A percentile compares a stretch with the other conserved stretches of the same genome.
phyloP scores from a whole-genome alignment of 2,329 filamentous ascomycete species.

The Rutstroemia sp. region DNA sequence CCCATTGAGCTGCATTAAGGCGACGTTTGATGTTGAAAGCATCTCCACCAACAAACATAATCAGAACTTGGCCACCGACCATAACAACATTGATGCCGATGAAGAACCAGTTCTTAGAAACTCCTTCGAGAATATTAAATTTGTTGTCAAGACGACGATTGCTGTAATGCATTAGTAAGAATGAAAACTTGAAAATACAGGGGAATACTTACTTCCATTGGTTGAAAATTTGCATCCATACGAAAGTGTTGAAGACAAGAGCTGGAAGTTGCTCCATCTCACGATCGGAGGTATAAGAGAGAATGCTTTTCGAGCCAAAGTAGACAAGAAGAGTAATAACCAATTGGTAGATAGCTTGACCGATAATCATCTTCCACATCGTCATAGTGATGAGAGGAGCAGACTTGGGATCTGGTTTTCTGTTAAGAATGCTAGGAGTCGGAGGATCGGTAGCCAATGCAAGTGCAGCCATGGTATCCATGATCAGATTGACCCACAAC shows the following conservation, averaged over 20 bases:
- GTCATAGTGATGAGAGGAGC: conserved; percentile 74
- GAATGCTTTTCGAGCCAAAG: conserved; percentile 59
- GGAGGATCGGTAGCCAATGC: conserved; percentile 70
- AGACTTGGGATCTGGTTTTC: conserved; percentile 68
- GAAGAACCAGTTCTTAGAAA: conserved; percentile 83
- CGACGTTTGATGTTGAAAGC: conserved; percentile 57
- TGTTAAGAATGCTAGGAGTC: conserved; percentile 58
- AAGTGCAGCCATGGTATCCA: conserved; percentile 78
- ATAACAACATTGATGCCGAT: conserved; percentile 78
- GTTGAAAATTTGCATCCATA: conserved; percentile 99
- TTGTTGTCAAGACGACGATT: conserved; percentile 90
- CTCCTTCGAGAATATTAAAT: conserved; percentile 91
- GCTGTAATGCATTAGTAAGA: conserved; percentile 35
- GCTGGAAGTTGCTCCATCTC: conserved; percentile 55
- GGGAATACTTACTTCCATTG: conserved; percentile 70
- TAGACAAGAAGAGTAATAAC: conserved; percentile 72
- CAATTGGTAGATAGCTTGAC: conserved; percentile 85
- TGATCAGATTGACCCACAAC: conserved; percentile 78
- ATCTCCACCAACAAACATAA: conserved; percentile 75
- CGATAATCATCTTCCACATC: conserved; percentile 99
- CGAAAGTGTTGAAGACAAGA: conserved; percentile 94
- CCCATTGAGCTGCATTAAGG: conserved; percentile 76
- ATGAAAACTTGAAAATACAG: conserved; percentile 6
- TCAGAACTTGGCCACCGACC: conserved; percentile 82
- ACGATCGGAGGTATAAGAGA: conserved; percentile 46